Base-by-base conservation (phyloP, 2,329 filamentous ascomycete genomes). In the Tolypocladium endophyticum region DNA sequence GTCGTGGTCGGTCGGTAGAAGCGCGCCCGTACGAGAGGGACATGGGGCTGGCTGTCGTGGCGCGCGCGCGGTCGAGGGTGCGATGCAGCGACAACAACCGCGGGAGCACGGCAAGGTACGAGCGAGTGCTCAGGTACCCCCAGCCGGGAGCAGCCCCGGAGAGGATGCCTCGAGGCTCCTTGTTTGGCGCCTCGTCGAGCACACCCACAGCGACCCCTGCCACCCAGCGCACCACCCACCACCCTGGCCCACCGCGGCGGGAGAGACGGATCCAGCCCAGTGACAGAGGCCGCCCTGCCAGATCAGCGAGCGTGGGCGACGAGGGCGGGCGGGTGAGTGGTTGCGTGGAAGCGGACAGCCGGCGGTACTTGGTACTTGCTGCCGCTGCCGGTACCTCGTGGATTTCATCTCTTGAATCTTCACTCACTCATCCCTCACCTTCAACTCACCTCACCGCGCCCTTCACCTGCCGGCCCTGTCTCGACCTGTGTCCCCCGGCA, bases 351-450 rank as follows among this genome's bases (percentile, higher is more conserved):
- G 33, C 11, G 4, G 6, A 2, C 4, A 35, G 4, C 7, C 4
- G 9, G 16, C 38, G 28, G 56, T 58, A 58, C 56, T 28, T 36
- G n/a, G 43, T 52, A 52, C 56, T 14, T 53, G 50, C 30, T n/a
- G 20, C 50, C 30, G 50, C 41, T 50, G 41, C 39, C 56, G 25
- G 30, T 20, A 25, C 56, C 41, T 47, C 28, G 28, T 62, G 62
- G 64, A 64, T 63, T 66, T 64, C 63, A 65, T 64, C 63, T 64
- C 63, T 65, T 63, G 62, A 65, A 65, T 67, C 66, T 68, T 67
- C 64, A 65, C 60, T 64, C 61, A 61, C 61, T 60, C 61, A 59
- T 63, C 57, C 55, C 60, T 62, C 60, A 60, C 47, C 58, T 61
- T 61, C 62, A 60, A 58, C 62, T 58, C 62, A 60, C 59, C 62